Evolutionary conservation across 2,329 filamentous ascomycete species (phyloP).

Genomic region (Scedosporium dehoogii): DNA sequence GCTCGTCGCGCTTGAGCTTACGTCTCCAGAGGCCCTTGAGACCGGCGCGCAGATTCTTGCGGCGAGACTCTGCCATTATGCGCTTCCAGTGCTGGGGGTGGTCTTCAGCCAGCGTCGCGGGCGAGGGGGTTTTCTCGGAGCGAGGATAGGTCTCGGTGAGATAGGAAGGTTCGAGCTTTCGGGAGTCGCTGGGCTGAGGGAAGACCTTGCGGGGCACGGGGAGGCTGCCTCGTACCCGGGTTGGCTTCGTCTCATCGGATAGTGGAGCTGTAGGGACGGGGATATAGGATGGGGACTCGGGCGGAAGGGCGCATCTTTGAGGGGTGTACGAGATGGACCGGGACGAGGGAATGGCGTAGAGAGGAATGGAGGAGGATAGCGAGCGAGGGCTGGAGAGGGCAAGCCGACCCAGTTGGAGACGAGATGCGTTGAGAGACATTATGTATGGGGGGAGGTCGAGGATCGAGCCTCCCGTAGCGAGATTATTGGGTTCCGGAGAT

Average conservation of each 20-base stretch:
- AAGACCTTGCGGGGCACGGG: conserved; percentile 80
- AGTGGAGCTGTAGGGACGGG: conserved; percentile 71
- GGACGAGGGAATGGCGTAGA: conserved; percentile 28
- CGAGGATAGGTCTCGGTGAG: conserved; percentile 47
- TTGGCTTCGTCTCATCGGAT: conserved; percentile 39
- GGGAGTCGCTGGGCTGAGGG: conserved; percentile 39
- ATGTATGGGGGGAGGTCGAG: background rate
- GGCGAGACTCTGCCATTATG: conserved; percentile 60
- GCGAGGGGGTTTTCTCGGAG: conserved; percentile 31
- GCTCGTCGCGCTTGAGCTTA: conserved; percentile 36
- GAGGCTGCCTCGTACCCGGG: conserved; percentile 62
- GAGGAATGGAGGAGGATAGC: conserved; percentile 21
- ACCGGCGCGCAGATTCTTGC: conserved; percentile 62
- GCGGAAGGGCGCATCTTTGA: conserved; percentile 39
- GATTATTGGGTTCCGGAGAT: no score
- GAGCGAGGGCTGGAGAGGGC: conserved; percentile 15
- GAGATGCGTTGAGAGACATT: conserved; percentile 19
- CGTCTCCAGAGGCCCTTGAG: conserved; percentile 60
- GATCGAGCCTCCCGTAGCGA: background rate
- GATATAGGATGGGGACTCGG: conserved; percentile 83
- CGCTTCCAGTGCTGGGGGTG: conserved; percentile 52
- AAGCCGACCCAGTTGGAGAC: conserved; percentile 14
- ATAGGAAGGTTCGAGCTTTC: conserved; percentile 55
- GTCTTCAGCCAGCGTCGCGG: conserved; percentile 23
- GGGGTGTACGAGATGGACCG: conserved; percentile 18